These are phyloP conservation scores for Uronychia setigera DNA, from an alignment of 73 alveolate genomes.

Conservation along the genomic window DNA sequence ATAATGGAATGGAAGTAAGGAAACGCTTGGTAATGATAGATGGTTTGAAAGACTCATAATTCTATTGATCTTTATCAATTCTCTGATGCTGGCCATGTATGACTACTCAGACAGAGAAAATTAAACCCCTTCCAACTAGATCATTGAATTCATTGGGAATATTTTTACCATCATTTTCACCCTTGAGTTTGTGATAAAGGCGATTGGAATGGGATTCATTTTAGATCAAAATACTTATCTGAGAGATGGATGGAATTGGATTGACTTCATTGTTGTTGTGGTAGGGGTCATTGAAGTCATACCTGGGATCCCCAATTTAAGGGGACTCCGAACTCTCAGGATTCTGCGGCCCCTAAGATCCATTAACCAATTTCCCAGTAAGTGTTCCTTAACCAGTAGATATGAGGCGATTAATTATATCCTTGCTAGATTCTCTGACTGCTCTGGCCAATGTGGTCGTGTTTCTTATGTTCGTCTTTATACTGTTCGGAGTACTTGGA, in stretches of 20 bases:
- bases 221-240: slow-evolving; percentile 42
- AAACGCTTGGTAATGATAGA: neutral
- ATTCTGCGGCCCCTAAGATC: slow-evolving; percentile 76
- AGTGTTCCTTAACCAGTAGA: neutral
- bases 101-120: slow-evolving; percentile 1
- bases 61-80: neutral
- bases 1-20: neutral
- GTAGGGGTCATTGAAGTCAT: slow-evolving; percentile 50
- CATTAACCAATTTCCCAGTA: slow-evolving; percentile 66
- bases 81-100: slow-evolving; percentile 13
- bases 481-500: slow-evolving; percentile 77
- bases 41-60: neutral
- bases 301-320: slow-evolving; percentile 45
- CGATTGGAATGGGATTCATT: slow-evolving; percentile 59
- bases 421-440: slow-evolving; percentile 64
- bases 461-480: slow-evolving; percentile 61
- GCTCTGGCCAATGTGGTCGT: slow-evolving; percentile 63
- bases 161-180: slow-evolving; percentile 44
- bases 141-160: neutral
- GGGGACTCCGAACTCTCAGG: slow-evolving; percentile 68
- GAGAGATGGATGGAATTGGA: slow-evolving; percentile 65
- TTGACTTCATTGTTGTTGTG: slow-evolving; percentile 69
- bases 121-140: neutral
- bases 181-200: slow-evolving; percentile 44
- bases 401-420: slow-evolving; percentile 48